Evolutionary conservation across 2,329 filamentous ascomycete genomes (phyloP), one percentile per base, ranked within the genome.

Genomic region (Aspergillus sp.): DNA sequence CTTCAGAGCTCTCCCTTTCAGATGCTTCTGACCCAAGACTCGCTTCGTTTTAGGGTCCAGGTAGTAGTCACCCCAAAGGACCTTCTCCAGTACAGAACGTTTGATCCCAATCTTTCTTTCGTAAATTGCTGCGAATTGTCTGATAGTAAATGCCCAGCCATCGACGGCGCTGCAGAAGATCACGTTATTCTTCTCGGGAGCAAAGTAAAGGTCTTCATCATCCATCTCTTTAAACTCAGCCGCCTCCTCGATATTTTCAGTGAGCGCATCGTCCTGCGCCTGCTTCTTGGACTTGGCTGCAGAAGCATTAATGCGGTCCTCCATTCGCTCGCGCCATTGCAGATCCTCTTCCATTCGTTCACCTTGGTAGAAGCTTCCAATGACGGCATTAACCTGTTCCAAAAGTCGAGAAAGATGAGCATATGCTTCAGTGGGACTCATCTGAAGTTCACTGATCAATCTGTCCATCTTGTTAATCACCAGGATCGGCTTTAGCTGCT

Each of bases 381-480:
- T 84, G 5, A 98, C 90, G 37, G 93, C 93, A 65, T 98, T 98
- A 43, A 98, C 89, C 65, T 97, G 93, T 66, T 97, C 93, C 6
- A 98, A 71, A 3, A 97, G 78, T 65, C 90, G 93, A 67, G 79
- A 90, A 12, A 98, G 72, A 70, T 98, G 93, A 20, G 84, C 82
- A 63, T 94, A 94, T 32, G 93, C 93, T 67, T 98, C 93, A 13
- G 72, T 76, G 0, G 93, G 90, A 6, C 83, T 95, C 86, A 98
- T 90, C 65, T 94, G 91, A 46, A 96, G 77, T 73, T 98, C 93
- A 2, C 89, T 95, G 48, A 98, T 80, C 48, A 98, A 79, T 49
- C 93, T 82, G 69, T 98, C 93, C 76, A 98, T 95, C 71, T 98
- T 98, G 75, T 98, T 98, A 70, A 98, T 91, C 48, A 97, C 90